Conservation (phyloP, 75 land plant genomes). For the Cryptomeria japonica region DNA sequence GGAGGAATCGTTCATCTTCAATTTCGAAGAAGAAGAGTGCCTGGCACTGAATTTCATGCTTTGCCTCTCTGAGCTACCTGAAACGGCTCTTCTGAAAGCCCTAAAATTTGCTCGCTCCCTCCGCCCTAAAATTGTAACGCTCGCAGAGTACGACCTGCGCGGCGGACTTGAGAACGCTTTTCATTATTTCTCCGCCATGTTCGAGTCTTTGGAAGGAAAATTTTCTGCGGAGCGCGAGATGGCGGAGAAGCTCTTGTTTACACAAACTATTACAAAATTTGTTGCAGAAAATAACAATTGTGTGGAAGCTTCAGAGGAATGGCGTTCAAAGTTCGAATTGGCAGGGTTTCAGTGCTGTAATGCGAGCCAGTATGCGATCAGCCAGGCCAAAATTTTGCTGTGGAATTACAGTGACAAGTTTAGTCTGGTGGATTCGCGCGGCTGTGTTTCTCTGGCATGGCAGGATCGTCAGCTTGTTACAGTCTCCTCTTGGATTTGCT, state of each 20-base stretch:
- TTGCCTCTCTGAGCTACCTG: constrained; percentile 22
- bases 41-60: constrained; percentile 40
- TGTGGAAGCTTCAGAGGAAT: background rate
- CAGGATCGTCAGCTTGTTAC: constrained; percentile 27
- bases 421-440: constrained; percentile 11
- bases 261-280: constrained; percentile 16
- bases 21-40: constrained; percentile 16
- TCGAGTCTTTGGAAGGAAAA: constrained; percentile 35
- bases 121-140: constrained; percentile 22
- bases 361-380: constrained; percentile 32
- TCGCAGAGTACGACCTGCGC: constrained; percentile 38
- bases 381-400: constrained; percentile 34
- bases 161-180: constrained; percentile 21
- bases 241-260: constrained; percentile 30
- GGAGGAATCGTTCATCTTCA: constrained; percentile 7
- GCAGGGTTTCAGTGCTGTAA: constrained; percentile 15
- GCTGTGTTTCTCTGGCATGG: constrained; percentile 32
- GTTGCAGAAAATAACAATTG: constrained; percentile 12
- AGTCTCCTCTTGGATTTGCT: constrained; percentile 27
- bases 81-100: constrained; percentile 4
- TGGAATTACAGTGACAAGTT: constrained; percentile 31
- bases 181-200: constrained; percentile 33
- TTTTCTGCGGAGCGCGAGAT: constrained; percentile 21
- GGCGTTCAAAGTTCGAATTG: constrained; percentile 9
- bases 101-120: constrained; percentile 13